Evolutionary conservation across 2,329 filamentous ascomycete species (phyloP).

Genomic region (Hymenoscyphus infarciens): DNA sequence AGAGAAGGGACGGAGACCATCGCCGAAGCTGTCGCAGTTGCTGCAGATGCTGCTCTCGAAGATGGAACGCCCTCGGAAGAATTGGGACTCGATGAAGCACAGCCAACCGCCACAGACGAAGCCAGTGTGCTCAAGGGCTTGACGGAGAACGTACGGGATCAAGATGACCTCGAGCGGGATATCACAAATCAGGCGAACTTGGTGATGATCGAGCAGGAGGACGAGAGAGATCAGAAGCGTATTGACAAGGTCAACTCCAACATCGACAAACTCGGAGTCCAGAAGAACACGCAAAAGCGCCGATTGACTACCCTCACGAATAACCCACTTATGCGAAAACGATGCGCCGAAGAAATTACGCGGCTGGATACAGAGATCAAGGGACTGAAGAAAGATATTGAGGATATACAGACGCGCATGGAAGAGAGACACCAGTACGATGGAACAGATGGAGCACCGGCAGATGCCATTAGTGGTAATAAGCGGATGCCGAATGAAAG

Average conservation of each 20-base stretch:
- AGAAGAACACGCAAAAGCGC: constrained; percentile 58
- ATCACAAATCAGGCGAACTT: constrained; percentile 64
- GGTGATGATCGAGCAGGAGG: constrained; percentile 58
- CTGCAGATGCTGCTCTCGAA: constrained; percentile 26
- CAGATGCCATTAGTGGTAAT: constrained; percentile 47
- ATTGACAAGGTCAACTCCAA: constrained; percentile 56
- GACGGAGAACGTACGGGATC: constrained; percentile 70
- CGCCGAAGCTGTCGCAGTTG: constrained; percentile 25
- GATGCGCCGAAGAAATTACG: constrained; percentile 39
- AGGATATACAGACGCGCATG: constrained; percentile 78
- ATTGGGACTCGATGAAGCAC: constrained; percentile 15
- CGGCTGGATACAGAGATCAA: constrained; percentile 29
- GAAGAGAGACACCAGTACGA: constrained; percentile 62
- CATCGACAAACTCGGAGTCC: constrained; percentile 58
- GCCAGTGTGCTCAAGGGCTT: constrained; percentile 50
- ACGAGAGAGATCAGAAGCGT: constrained; percentile 59
- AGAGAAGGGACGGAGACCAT: constrained; percentile 25
- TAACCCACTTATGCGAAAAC: constrained; percentile 45
- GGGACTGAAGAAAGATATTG: constrained; percentile 66
- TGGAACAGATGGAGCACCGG: constrained; percentile 42
- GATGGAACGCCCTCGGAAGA: constrained; percentile 23
- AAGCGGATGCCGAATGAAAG: constrained; percentile 73
- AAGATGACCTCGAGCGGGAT: constrained; percentile 86
- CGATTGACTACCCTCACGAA: constrained; percentile 52
- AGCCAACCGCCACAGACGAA: constrained; percentile 27